Percentiles rank a stretch among this genome's conserved stretches.
Evolutionary conservation across 441 rosid species (phyloP).

Genomic region (Viola pubescens): DNA sequence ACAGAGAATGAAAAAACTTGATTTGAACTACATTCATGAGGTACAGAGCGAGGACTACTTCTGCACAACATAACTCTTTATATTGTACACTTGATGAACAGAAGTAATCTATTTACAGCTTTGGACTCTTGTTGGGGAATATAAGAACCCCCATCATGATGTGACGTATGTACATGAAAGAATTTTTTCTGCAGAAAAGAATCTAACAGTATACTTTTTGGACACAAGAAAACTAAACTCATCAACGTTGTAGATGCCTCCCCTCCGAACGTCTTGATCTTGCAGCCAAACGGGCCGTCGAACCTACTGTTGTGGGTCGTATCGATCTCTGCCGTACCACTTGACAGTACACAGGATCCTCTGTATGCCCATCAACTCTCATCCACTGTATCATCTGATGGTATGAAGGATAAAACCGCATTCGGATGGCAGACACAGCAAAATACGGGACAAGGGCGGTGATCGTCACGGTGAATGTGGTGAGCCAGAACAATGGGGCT

Average conservation of each 20-base stretch:
- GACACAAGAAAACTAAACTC: neutral
- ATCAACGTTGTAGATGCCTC: constrained; percentile 3
- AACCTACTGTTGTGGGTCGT: constrained; percentile 66
- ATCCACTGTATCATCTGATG: constrained; percentile 95
- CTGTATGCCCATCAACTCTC: constrained; percentile 56
- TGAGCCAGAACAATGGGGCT: constrained; percentile 72
- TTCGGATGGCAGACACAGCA: constrained; percentile 50
- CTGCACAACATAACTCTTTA: too few species aligned
- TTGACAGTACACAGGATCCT: constrained; percentile 72
- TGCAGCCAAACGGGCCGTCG: constrained; percentile 58
- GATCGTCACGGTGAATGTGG: constrained; percentile 46
- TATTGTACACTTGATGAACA: too few species aligned
- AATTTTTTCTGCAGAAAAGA: too few species aligned
- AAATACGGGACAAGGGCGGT: constrained; percentile 71
- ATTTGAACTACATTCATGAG: too few species aligned
- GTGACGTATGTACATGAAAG: too few species aligned
- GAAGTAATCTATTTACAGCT: too few species aligned
- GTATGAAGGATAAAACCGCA: constrained; percentile 77
- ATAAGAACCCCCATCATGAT: too few species aligned
- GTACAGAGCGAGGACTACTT: too few species aligned
- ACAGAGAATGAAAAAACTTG: too few species aligned
- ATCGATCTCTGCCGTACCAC: constrained; percentile 75
- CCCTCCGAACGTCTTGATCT: constrained; percentile 20
- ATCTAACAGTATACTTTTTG: too few species aligned
- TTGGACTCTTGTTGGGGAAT: too few species aligned